Conservation (phyloP, 768 basidiomycete genomes). For the Clathrus columnatus region DNA sequence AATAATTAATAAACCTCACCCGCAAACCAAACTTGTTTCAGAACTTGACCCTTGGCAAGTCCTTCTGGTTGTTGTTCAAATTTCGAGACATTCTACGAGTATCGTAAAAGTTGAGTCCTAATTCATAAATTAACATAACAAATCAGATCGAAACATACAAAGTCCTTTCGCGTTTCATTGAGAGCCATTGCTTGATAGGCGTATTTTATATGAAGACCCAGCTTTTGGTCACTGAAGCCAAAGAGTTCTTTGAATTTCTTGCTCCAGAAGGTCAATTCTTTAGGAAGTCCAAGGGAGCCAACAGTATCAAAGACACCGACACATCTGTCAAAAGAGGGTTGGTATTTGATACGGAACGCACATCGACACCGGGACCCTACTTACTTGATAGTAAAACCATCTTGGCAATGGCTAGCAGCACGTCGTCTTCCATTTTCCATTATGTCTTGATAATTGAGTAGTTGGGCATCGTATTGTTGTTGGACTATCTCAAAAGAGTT, state of each 20-base stretch:
- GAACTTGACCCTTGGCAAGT: conserved; percentile 42
- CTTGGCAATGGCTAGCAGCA: conserved; percentile 35
- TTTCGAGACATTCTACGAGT: conserved; percentile 31
- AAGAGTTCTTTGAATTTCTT: conserved; percentile 39
- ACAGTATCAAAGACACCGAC: conserved; percentile 74
- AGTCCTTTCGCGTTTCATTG: conserved; percentile 58
- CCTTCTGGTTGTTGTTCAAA: conserved; percentile 52
- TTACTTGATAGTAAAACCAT: conserved; percentile 56
- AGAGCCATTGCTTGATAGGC: conserved; percentile 67
- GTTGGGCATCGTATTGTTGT: conserved; percentile 20
- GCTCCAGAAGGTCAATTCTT: conserved; percentile 44
- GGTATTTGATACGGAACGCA: background rate
- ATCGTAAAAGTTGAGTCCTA: no score
- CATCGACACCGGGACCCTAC: conserved; percentile 13
- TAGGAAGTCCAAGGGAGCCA: conserved; percentile 62
- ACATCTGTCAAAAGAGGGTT: conserved; percentile 31
- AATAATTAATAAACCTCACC: conserved; percentile 30
- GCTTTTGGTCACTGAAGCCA: conserved; percentile 50
- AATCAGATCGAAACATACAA: conserved; percentile 39
- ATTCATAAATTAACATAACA: no score
- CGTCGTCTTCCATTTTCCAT: conserved; percentile 46
- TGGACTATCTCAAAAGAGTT: background rate
- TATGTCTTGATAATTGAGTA: conserved; percentile 46
- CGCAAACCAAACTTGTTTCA: conserved; percentile 70
- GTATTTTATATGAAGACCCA: conserved; percentile 55